Percentiles rank a stretch among this genome's conserved stretches.
Evolutionary conservation across 2,329 filamentous ascomycete species (phyloP).

Genomic region (Lasiodiplodia theobromae): DNA sequence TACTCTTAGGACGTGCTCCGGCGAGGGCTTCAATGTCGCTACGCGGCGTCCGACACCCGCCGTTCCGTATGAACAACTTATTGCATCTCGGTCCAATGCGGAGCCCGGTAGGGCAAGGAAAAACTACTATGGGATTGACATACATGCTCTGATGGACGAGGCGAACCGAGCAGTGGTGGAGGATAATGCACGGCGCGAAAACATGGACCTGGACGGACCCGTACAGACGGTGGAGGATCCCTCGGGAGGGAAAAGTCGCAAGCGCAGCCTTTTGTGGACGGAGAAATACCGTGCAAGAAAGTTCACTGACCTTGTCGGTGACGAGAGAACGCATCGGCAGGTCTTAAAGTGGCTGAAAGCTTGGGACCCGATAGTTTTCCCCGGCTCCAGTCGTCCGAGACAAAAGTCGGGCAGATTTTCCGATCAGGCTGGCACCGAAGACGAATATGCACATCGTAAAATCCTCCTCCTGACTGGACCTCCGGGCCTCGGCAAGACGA

Average conservation of each 20-base stretch:
- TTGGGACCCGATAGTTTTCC: slow-evolving; percentile 94
- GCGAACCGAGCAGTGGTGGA: slow-evolving; percentile 67
- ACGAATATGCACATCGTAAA: slow-evolving; percentile 82
- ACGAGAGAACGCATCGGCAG: slow-evolving; percentile 89
- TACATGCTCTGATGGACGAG: slow-evolving; percentile 80
- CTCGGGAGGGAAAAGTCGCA: slow-evolving; percentile 36
- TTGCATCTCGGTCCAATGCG: slow-evolving; percentile 71
- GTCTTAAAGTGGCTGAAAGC: slow-evolving; percentile 92
- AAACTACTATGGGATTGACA: slow-evolving; percentile 91
- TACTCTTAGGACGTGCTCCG: slow-evolving; percentile 59
- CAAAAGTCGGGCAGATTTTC: slow-evolving; percentile 53
- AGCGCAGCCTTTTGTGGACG: slow-evolving; percentile 78
- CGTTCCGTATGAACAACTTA: slow-evolving; percentile 70
- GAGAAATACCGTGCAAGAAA: slow-evolving; percentile 94
- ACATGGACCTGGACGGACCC: slow-evolving; percentile 40
- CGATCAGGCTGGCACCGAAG: slow-evolving; percentile 54
- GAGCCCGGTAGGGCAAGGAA: slow-evolving; percentile 70
- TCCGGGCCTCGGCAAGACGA: slow-evolving; percentile 94
- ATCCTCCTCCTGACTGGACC: slow-evolving; percentile 90
- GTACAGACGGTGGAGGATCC: slow-evolving; percentile 48
- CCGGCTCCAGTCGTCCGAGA: slow-evolving; percentile 71
- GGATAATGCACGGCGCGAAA: slow-evolving; percentile 37
- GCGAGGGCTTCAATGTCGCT: slow-evolving; percentile 63
- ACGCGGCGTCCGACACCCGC: slow-evolving; percentile 58
- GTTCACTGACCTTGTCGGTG: slow-evolving; percentile 92